Evolutionary conservation across 2,329 filamentous ascomycete genomes (phyloP), one percentile per base, ranked within the genome.

Genomic region (Parafenestella ontariensis): DNA sequence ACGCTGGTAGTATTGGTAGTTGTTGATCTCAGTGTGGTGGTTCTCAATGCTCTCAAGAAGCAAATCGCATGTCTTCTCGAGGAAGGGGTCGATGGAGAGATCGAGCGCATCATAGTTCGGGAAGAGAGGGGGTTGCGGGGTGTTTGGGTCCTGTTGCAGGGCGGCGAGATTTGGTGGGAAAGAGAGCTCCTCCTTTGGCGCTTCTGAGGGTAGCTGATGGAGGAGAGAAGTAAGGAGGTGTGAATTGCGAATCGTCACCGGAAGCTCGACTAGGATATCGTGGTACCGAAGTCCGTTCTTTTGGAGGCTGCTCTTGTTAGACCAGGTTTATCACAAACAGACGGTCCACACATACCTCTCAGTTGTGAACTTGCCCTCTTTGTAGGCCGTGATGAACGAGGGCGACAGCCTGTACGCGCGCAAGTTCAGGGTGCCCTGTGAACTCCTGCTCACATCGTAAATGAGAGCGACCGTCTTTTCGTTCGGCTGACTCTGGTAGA

Each of bases 21-120:
- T 99, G 87, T 98, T 98, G 76, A 96, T 89, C 80, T 99, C 95
- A 56, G 93, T 96, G 82, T 98, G 95, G 83, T 99, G 95, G 51
- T 90, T 89, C 83, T 99, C 95, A 76, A 99, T 96, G 82, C 90
- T 92, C 74, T 99, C 95, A 60, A 98, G 87, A 52, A 99, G 87
- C 65, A 97, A 87, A 75, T 99, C 94, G 81, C 92, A 96, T 47
- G 94, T 96, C 86, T 97, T 96, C 85, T 98, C 94, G 43, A 99
- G 87, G 84, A 96, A 96, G 28, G 95, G 95, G 76, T 99, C 95
- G 78, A 98, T 96, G 63, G 90, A 91, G 59, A 99, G 87, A 69
- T 96, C 92, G 54, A 99, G 87, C 62, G 87, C 87, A 71, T 97
- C 93, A 76, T 92, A 88, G 73, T 96, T 96, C 48, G 94, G 94